Base-by-base conservation (phyloP, 1,284 basidiomycete genomes). In the Rhodofomes roseus region DNA sequence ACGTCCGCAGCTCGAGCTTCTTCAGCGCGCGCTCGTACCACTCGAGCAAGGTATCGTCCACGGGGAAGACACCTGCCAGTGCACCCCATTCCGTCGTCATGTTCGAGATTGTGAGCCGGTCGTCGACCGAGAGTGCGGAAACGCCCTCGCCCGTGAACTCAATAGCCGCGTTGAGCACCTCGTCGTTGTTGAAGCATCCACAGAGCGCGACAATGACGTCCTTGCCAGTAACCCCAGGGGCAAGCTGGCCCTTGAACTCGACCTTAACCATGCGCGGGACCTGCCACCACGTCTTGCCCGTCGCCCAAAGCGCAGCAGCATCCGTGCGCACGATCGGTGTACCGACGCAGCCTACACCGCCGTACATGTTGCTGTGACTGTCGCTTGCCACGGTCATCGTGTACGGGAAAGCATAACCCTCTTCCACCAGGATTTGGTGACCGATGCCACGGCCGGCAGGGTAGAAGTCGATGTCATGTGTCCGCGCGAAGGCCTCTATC, bases 21-120 rank as follows among this genome's bases (percentile, higher is more conserved):
- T 81, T 82, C 62, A 97, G 76, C 27, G 85, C 78, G n/a, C 79
- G 76, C 59, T 94, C 89, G 74, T 99, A 99, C 96, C 96, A 99
- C 25, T 86, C 73, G 40, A 96, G 73, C 6, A 95, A 83, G 16
- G 85, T 85, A 37, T 87, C 81, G 73, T 99, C 96, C 9, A 95
- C 90, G 0, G 96, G 96, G 79, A 99, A 99, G 14, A 98, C 87
- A 44, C 96, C 96, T 7, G 88, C 95, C 1, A 99, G 85, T 1
- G 96, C 96, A 55, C 96, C 96, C 96, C 96, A 99, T 73, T 99
- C 96, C 18, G 97, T 99, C 3, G 96, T 98, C 96, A 99, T 99
- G 74, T 97, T 97, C 36, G 95, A 82, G 64, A 99, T 98, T 0
- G 96, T 96, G 56, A 99, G 80, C 37, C 96, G 85, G 70, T 99